A percentile compares a stretch with the other conserved stretches of the same genome.
Evolutionary conservation across 129 eudicot species (phyloP).

Genomic region (Centaurea solstitialis): DNA sequence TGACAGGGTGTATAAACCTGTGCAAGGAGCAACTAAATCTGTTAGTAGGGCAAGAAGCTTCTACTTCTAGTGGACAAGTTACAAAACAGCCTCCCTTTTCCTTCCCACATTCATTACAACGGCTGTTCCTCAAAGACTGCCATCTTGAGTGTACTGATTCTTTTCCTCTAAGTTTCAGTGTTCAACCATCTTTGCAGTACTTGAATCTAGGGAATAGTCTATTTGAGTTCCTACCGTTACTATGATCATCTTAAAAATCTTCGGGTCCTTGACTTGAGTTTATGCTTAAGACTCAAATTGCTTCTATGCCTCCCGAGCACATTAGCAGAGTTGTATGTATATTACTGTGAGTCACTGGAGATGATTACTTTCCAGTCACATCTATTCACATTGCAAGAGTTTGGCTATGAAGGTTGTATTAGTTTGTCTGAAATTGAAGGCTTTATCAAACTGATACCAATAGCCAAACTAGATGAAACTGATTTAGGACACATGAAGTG

Average conservation of each 20-base stretch:
- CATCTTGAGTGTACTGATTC: background rate
- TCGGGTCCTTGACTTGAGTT: conserved; percentile 19
- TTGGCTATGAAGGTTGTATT: conserved; percentile 19
- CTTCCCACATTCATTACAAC: conserved; percentile 12
- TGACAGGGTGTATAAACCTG: conserved; percentile 31
- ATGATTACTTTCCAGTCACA: conserved; percentile 14
- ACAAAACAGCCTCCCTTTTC: background rate
- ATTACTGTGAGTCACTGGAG: background rate
- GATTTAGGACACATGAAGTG: conserved; percentile 21
- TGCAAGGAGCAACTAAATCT: background rate
- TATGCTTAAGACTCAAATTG: background rate
- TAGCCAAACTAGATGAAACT: background rate
- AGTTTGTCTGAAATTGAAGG: conserved; percentile 14
- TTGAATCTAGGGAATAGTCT: conserved; percentile 8
- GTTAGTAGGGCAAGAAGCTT: background rate
- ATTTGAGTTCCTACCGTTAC: conserved; percentile 1
- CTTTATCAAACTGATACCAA: background rate
- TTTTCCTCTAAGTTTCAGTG: background rate
- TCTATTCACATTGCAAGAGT: conserved; percentile 1
- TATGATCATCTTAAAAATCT: conserved; percentile 14
- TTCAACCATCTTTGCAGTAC: background rate
- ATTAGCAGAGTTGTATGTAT: conserved; percentile 4
- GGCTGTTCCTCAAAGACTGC: conserved; percentile 12
- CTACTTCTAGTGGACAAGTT: background rate
- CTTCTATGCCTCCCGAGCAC: conserved; percentile 3